Conservation (phyloP, 345 rosid species). For the Isatis tinctoria region DNA sequence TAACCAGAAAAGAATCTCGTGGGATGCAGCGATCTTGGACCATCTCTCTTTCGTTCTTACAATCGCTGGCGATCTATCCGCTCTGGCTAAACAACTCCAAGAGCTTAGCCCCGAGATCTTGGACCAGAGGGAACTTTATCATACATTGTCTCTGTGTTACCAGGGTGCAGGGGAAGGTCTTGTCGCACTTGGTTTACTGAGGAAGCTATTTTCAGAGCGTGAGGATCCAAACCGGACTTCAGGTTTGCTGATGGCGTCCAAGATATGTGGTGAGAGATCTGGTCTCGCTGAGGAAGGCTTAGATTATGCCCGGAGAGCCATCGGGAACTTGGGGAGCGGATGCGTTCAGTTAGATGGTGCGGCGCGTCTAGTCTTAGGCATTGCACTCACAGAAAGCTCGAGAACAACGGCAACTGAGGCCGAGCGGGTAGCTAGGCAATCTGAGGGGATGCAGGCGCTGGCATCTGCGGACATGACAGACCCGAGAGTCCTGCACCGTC, state of each 20-base stretch:
- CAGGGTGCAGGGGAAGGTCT: constrained; percentile 58
- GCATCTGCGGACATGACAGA: constrained; percentile 52
- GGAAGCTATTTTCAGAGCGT: constrained; percentile 44
- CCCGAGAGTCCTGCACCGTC: constrained; percentile 51
- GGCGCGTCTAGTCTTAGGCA: constrained; percentile 48
- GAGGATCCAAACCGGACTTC: constrained; percentile 54
- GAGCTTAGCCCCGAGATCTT: constrained; percentile 61
- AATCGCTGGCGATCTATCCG: constrained; percentile 48
- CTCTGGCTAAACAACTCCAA: constrained; percentile 60
- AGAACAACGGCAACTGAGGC: constrained; percentile 43
- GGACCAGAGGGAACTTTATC: constrained; percentile 49
- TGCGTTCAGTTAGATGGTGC: constrained; percentile 51
- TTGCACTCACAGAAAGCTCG: constrained; percentile 50
- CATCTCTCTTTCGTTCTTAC: constrained; percentile 76
- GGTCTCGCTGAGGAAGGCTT: constrained; percentile 61
- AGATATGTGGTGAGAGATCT: constrained; percentile 49
- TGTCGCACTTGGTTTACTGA: constrained; percentile 62
- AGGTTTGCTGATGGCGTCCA: constrained; percentile 62
- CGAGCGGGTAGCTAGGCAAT: constrained; percentile 46
- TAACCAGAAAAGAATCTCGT: constrained; percentile 48
- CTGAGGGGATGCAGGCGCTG: constrained; percentile 59
- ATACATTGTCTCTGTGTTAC: constrained; percentile 61
- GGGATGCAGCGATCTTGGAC: constrained; percentile 82
- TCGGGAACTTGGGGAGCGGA: constrained; percentile 35
- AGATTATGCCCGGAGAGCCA: constrained; percentile 52